phyloP scores from a whole-genome alignment of 305 asterid genomes.

The Solanum hybrid region DNA sequence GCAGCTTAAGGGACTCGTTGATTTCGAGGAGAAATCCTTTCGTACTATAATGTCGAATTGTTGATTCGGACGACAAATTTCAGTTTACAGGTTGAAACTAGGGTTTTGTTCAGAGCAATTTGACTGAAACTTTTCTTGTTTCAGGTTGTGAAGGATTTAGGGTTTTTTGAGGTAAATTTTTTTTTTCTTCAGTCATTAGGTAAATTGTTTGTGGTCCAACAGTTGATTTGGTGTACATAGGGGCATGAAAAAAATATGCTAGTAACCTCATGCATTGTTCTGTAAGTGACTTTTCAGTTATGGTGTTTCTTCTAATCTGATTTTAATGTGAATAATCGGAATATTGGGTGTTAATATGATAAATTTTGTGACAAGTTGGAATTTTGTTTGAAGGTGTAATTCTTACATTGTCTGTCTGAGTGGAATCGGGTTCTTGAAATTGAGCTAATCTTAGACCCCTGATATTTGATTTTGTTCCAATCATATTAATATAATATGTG shows the following conservation, averaged over 20 bases:
- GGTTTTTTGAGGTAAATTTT: not conserved
- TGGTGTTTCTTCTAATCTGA: not conserved
- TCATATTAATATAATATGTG: not conserved
- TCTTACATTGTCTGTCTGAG: not conserved
- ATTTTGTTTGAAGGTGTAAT: not conserved
- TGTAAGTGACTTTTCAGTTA: not conserved
- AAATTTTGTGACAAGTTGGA: not conserved
- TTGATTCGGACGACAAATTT: not conserved
- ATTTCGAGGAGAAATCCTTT: not conserved
- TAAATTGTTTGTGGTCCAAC: not conserved
- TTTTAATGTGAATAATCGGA: not conserved
- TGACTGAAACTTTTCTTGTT: not conserved
- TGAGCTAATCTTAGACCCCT: not conserved
- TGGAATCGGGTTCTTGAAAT: not conserved
- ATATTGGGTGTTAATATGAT: not conserved
- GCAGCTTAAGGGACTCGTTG: not conserved
- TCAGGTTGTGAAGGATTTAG: not conserved
- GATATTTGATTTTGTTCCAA: not conserved
- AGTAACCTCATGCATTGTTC: not conserved
- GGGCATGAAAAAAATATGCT: not conserved
- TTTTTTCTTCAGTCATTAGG: not conserved
- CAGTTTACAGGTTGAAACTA: not conserved
- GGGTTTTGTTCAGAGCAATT: not conserved
- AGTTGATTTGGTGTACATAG: not conserved
- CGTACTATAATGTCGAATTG: not conserved